Conservation (phyloP, 2,329 filamentous ascomycete genomes). For the Colletotrichum shisoi region DNA sequence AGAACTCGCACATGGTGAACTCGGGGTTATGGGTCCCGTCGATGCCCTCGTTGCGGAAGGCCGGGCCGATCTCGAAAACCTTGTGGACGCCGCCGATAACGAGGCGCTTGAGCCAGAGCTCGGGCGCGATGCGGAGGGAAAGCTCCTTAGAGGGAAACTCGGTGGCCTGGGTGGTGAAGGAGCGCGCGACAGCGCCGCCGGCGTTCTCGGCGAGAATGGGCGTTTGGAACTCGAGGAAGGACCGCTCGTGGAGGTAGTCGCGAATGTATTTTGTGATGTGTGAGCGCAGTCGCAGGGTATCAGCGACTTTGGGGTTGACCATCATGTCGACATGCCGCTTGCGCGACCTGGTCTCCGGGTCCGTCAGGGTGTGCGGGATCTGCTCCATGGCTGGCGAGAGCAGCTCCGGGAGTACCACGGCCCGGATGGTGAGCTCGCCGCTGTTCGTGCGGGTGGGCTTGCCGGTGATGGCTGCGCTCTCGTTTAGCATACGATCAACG, state of each 20-base stretch:
- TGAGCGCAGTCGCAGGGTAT: conserved; percentile 77
- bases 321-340: conserved; percentile 88
- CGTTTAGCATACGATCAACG: conserved; percentile 14
- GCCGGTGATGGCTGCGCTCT: conserved; percentile 70
- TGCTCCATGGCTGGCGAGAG: conserved; percentile 81
- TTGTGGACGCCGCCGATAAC: conserved; percentile 87
- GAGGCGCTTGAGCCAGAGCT: conserved; percentile 92
- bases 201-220: conserved; percentile 84
- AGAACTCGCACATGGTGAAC: conserved; percentile 98
- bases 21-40: conserved; percentile 95
- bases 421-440: conserved; percentile 80
- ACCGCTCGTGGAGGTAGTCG: conserved; percentile 72
- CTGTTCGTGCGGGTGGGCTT: conserved; percentile 71
- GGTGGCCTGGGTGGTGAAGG: conserved; percentile 81
- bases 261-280: conserved; percentile 77
- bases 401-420: conserved; percentile 71
- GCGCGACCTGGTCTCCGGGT: conserved; percentile 75
- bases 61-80: conserved; percentile 91
- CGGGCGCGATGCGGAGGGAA: conserved; percentile 86
- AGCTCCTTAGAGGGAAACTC: conserved; percentile 77
- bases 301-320: conserved; percentile 71
- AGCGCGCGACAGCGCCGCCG: conserved; percentile 85
- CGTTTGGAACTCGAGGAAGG: conserved; percentile 88
- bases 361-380: conserved; percentile 74
- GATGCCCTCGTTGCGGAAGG: conserved; percentile 92